Conservation (phyloP, 2,329 filamentous ascomycete genomes). For the Annulohypoxylon truncatum region DNA sequence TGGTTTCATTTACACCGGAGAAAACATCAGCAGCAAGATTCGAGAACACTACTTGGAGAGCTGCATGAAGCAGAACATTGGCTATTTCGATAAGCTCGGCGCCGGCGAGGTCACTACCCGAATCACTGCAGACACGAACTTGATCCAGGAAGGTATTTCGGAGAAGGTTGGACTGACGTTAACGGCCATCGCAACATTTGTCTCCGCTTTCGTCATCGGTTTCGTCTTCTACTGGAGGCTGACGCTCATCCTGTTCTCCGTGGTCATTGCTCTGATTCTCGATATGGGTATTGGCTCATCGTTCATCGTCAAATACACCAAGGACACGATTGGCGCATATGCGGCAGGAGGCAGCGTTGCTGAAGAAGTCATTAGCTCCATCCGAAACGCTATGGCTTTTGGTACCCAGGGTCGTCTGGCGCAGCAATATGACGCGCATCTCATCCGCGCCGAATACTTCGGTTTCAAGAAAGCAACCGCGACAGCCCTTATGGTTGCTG, state of each 20-base stretch:
- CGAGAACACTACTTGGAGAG: slow-evolving; percentile 85
- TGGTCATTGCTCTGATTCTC: slow-evolving; percentile 81
- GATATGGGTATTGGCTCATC: slow-evolving; percentile 79
- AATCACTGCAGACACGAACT: slow-evolving; percentile 92
- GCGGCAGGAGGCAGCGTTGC: slow-evolving; percentile 87
- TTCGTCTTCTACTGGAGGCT: slow-evolving; percentile 95
- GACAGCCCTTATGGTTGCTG: slow-evolving; percentile 81
- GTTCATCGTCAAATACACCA: slow-evolving; percentile 85
- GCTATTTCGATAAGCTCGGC: slow-evolving; percentile 91
- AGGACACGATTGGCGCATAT: slow-evolving; percentile 80
- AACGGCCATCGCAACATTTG: slow-evolving; percentile 81
- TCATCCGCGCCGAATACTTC: slow-evolving; percentile 77
- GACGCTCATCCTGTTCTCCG: slow-evolving; percentile 86
- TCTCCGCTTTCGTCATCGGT: slow-evolving; percentile 89
- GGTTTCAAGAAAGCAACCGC: slow-evolving; percentile 80
- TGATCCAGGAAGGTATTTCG: slow-evolving; percentile 93
- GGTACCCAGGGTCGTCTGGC: slow-evolving; percentile 94
- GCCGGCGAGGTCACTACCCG: slow-evolving; percentile 94
- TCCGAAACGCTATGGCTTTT: slow-evolving; percentile 92
- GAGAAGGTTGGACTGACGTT: slow-evolving; percentile 87
- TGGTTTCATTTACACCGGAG: slow-evolving; percentile 88
- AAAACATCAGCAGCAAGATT: slow-evolving; percentile 82
- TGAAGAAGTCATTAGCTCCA: slow-evolving; percentile 93
- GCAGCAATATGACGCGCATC: slow-evolving; percentile 81
- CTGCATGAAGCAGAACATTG: slow-evolving; percentile 89